Percentiles rank a stretch among this genome's conserved stretches.
phyloP scores from a whole-genome alignment of 2,329 filamentous ascomycete species.

The Purpureocillium takamizusanense region DNA sequence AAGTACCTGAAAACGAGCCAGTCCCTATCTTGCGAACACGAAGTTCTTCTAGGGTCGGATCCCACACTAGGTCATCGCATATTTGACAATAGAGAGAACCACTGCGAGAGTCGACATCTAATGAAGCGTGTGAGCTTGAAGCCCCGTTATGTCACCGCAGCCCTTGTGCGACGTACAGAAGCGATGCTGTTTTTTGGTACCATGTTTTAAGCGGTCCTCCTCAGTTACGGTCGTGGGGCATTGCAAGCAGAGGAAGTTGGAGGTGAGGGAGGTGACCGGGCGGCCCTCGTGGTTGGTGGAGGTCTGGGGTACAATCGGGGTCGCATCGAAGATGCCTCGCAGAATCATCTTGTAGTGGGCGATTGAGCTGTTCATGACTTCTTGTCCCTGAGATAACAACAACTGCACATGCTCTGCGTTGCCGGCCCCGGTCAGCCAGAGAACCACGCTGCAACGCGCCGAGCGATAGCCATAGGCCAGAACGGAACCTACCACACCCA shows the following conservation, averaged over 20 bases:
- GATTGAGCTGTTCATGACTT: conserved; percentile 59
- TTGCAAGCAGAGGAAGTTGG: conserved; percentile 65
- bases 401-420: conserved; percentile 60
- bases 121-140: conserved; percentile 14
- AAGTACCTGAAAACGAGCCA: conserved; percentile 54
- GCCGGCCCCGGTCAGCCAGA: not conserved
- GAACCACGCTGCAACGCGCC: conserved; percentile 3
- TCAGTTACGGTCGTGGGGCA: conserved; percentile 61
- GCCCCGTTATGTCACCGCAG: not conserved
- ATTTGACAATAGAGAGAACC: conserved; percentile 73
- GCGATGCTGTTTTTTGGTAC: conserved; percentile 58
- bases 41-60: conserved; percentile 69
- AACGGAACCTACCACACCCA: conserved; percentile 46
- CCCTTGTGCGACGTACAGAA: conserved; percentile 51
- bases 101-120: conserved; percentile 69
- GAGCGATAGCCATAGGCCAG: conserved; percentile 5
- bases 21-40: conserved; percentile 61
- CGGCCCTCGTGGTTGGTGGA: conserved; percentile 48
- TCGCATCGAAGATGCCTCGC: conserved; percentile 60
- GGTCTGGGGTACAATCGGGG: conserved; percentile 56
- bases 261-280: conserved; percentile 51
- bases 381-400: conserved; percentile 52
- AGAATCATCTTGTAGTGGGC: conserved; percentile 65
- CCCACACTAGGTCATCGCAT: conserved; percentile 76
- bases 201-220: conserved; percentile 58